Percentiles rank a stretch among this genome's conserved stretches.
Conservation (phyloP, 2,329 filamentous ascomycete species). For the Fusarium floridanum region DNA sequence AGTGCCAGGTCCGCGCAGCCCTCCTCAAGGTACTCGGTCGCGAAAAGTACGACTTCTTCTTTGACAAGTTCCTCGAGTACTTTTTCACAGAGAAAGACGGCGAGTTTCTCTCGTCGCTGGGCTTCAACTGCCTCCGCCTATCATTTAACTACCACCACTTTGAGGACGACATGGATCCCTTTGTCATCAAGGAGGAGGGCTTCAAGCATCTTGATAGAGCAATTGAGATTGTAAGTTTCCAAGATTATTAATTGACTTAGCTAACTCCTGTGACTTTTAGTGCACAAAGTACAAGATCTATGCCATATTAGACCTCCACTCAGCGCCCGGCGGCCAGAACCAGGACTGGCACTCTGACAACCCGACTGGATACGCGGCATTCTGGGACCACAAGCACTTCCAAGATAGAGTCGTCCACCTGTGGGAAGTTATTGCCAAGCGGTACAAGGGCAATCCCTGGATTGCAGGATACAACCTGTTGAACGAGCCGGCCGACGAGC, state of each 20-base stretch:
- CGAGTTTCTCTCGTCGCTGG: slow-evolving; percentile 66
- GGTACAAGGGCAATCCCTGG: slow-evolving; percentile 57
- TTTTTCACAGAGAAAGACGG: slow-evolving; percentile 71
- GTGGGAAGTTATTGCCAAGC: slow-evolving; percentile 57
- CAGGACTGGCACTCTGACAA: slow-evolving; percentile 61
- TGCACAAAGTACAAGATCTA: slow-evolving; percentile 59
- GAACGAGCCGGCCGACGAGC: slow-evolving; percentile 48
- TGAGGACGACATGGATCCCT: slow-evolving; percentile 64
- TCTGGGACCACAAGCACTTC: slow-evolving; percentile 61
- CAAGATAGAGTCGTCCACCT: slow-evolving; percentile 59
- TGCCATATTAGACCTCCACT: slow-evolving; percentile 60
- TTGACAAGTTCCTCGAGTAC: slow-evolving; percentile 68
- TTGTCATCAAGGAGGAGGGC: slow-evolving; percentile 60
- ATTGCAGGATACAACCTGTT: slow-evolving; percentile 56
- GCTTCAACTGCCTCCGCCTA: slow-evolving; percentile 68
- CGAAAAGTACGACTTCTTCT: slow-evolving; percentile 71
- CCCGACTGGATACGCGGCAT: slow-evolving; percentile 54
- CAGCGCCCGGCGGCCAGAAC: slow-evolving; percentile 60
- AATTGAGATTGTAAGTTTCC: slow-evolving; percentile 52
- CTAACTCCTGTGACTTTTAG: not conserved
- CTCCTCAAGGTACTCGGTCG: slow-evolving; percentile 66
- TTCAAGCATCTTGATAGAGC: slow-evolving; percentile 65
- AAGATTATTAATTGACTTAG: accelerated
- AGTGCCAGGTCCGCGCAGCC: slow-evolving; percentile 65
- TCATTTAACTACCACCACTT: slow-evolving; percentile 72